phyloP scores from a whole-genome alignment of 768 basidiomycete genomes.

The Boletus fagicola region DNA sequence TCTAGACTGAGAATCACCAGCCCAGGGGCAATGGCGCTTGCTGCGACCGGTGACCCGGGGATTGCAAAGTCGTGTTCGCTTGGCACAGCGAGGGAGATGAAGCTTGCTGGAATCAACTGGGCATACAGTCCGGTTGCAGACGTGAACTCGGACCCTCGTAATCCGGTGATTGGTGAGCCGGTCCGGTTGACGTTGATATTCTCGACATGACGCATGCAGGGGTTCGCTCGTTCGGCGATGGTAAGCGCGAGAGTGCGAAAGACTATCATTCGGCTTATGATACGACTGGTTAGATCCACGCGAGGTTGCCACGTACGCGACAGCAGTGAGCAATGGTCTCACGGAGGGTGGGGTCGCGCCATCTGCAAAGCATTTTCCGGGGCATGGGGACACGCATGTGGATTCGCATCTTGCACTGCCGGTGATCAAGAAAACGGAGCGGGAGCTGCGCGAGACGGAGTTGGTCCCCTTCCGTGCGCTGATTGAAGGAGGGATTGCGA shows the following conservation, averaged over 20 bases:
- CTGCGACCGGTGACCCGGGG: slow-evolving; percentile 48
- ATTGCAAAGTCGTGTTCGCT: slow-evolving; percentile 46
- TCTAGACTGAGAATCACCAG: slow-evolving; percentile 33
- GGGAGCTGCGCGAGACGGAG: slow-evolving; percentile 46
- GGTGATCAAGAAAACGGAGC: slow-evolving; percentile 49
- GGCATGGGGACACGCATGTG: slow-evolving; percentile 70
- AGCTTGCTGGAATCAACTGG: slow-evolving; percentile 67
- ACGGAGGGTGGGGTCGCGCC: slow-evolving; percentile 52
- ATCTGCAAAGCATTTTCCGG: slow-evolving; percentile 70
- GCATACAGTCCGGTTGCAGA: slow-evolving; percentile 69
- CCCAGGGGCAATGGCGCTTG: slow-evolving; percentile 73
- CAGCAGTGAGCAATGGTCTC: slow-evolving; percentile 49
- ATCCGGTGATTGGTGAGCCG: slow-evolving; percentile 66
- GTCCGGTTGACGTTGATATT: background rate
- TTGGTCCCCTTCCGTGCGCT: slow-evolving; percentile 57
- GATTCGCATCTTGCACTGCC: slow-evolving; percentile 72
- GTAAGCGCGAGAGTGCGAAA: slow-evolving; percentile 34
- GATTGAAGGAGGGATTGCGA: slow-evolving; percentile 43
- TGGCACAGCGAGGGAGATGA: slow-evolving; percentile 56
- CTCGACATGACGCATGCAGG: slow-evolving; percentile 35
- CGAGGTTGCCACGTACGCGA: slow-evolving; percentile 48
- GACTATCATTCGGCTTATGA: background rate
- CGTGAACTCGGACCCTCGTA: slow-evolving; percentile 65
- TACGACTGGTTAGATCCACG: slow-evolving; percentile 43
- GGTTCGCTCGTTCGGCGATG: slow-evolving; percentile 69